Base-by-base conservation (phyloP, 2,329 filamentous ascomycete genomes). In the Calonectria pteridis region DNA sequence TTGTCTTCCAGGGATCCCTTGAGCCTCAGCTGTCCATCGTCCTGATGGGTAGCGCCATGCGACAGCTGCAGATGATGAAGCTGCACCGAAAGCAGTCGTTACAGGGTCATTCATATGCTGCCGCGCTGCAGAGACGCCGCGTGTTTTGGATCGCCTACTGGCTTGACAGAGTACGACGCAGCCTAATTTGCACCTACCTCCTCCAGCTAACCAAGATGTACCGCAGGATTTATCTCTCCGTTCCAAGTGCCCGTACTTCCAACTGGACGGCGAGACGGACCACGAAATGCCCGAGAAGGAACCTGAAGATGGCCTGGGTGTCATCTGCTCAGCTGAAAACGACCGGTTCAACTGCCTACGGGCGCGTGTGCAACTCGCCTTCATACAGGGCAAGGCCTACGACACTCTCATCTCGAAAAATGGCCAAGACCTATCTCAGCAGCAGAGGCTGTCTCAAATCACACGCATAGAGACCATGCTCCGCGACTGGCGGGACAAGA, bases 131-230 rank as follows among this genome's bases (percentile, higher is more conserved):
- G 9, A 81, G 83, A 51, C 63, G 74, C 13, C 82, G 83, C 7
- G 49, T 85, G 10, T 86, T 85, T 67, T 86, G 84, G 84, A 77
- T 85, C 11, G 78, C 80, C 6, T 86, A 85, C 28, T 74, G 78
- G 3, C 75, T 85, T 26, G 84, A 86, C 29, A 84, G 74, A 29
- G 78, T 75, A 67, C 1, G 72, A 14, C 0, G 13, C 5, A 6
- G 16, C 16, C 37, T 26, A 23, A 20, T 40, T 4, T 4, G 11
- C 20, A n/a, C 16, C 28, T 5, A 4, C 2, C 6, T 3, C 13
- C 23, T 5, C 23, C 11, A 40, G 23, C 70, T 73, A 3, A 77
- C 11, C 10, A 18, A 18, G 11, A 40, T 37, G 14, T 37, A 26
- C 35, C 13, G 0, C 23, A 85, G 78, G 84, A 86, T 50, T 77